Base-by-base conservation (phyloP, 768 basidiomycete species). In the Coprinopsis strossmayeri region DNA sequence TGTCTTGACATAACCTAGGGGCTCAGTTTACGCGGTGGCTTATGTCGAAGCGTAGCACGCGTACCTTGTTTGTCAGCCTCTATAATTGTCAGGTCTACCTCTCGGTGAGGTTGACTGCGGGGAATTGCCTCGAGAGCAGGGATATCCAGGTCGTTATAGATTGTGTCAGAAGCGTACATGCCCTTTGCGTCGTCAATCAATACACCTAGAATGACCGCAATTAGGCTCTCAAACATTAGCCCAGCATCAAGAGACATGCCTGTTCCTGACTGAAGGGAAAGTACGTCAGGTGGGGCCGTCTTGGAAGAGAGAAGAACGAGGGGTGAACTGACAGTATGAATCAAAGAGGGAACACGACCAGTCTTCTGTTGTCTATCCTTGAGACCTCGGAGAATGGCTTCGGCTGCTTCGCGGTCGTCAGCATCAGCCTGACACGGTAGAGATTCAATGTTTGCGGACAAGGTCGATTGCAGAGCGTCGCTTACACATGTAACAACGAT, bases 61-160 rank as follows among this genome's bases (percentile, higher is more conserved):
- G 34, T 46, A 74, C 76, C 79, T 65, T 73, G 62, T 32, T 64
- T 62, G 52, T 77, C 72, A 3, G 77, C 79, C 3, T 68, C 67
- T 3, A 77, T 63, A 32, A 81, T 48, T 3, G 61, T 56, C 18
- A 75, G 56, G 50, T 82, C 82, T 2, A 82, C 74, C 15, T 64
- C 51, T 34, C 77, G 72, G 54, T 81, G 78, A 0, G 65, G 62
- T 46, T 73, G 72, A 3, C 69, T 73, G 4, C 55, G 57, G 2
- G 78, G 68, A 5, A 81, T 54, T 1, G 67, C 55, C 42, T 72
- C 74, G 15, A 82, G 61, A 48, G 65, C 66, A 12, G 66, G 61
- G 2, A 70, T 51, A 47, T 81, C 66, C n/a, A 71, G 51, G 58
- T 84, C 79, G 15, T 67, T 70, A 58, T 75, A 80, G 13, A 81